Conservation (phyloP, 345 rosid species). For the Raphanus raphanistrum region DNA sequence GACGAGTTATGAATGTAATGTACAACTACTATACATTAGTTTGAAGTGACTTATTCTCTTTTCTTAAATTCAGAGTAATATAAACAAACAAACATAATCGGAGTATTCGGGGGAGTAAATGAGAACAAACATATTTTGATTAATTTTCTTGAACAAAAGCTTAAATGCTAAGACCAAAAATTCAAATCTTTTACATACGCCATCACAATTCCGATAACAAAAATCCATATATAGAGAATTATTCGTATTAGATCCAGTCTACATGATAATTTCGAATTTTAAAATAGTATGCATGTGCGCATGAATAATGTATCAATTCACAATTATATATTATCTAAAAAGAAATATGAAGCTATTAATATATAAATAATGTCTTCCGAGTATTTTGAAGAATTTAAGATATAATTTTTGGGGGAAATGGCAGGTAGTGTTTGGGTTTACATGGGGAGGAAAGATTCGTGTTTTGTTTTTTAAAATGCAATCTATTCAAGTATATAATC, state of each 20-base stretch:
- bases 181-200: background rate
- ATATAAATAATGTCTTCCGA: background rate
- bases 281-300: background rate
- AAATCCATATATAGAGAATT: background rate
- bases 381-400: slow-evolving; percentile 29
- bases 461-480: background rate
- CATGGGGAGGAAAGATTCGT: slow-evolving; percentile 43
- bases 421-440: slow-evolving; percentile 37
- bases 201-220: background rate
- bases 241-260: slow-evolving; percentile 1
- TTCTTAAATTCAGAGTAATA: slow-evolving; percentile 4
- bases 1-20: slow-evolving; percentile 26
- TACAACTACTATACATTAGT: slow-evolving; percentile 30
- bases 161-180: background rate
- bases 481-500: background rate
- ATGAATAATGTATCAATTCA: background rate
- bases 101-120: background rate
- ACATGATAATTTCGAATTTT: background rate
- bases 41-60: slow-evolving; percentile 25
- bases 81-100: slow-evolving; percentile 11
- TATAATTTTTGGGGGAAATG: background rate
- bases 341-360: background rate
- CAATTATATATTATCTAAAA: slow-evolving; percentile 7
- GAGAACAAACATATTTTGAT: background rate
- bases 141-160: background rate